Conservation (phyloP, 202 grass and related monocot species). For the Hordeum pubiflorum region DNA sequence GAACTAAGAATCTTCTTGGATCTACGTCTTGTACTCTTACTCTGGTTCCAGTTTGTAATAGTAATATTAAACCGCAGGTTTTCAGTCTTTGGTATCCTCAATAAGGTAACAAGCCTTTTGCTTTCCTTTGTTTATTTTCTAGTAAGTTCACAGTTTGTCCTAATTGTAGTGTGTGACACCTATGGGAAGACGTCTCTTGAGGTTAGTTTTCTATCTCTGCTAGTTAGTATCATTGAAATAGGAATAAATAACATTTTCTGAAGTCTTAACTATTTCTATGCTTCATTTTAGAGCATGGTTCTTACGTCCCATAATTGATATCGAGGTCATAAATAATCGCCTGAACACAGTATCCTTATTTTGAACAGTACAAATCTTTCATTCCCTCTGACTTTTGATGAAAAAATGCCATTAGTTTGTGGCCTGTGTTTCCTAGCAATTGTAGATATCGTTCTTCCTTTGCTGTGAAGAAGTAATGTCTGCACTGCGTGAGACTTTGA, state of each 20-base stretch:
- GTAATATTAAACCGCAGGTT: constrained; percentile 53
- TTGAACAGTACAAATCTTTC: neutral
- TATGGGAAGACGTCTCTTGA: constrained; percentile 77
- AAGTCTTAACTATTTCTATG: constrained; percentile 18
- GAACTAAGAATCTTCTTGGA: constrained; percentile 38
- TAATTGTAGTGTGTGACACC: constrained; percentile 77
- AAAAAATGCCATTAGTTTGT: constrained; percentile 4
- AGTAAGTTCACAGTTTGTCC: constrained; percentile 28
- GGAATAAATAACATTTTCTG: neutral
- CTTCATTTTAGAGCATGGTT: constrained; percentile 75
- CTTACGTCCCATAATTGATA: constrained; percentile 82
- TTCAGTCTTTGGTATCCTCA: constrained; percentile 95
- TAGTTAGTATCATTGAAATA: constrained; percentile 1
- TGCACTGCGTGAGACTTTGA: constrained; percentile 73
- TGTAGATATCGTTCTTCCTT: constrained; percentile 92
- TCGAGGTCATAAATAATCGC: constrained; percentile 75
- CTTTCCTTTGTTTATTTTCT: constrained; percentile 16
- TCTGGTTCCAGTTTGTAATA: constrained; percentile 21
- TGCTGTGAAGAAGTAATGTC: constrained; percentile 89
- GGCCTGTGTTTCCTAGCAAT: constrained; percentile 48
- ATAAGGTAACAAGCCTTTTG: constrained; percentile 53
- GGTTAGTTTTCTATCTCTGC: constrained; percentile 34
- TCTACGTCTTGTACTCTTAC: constrained; percentile 9
- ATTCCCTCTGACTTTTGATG: neutral
- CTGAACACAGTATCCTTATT: constrained; percentile 85